Base-by-base conservation (phyloP, 2,329 filamentous ascomycete species). In the Colletotrichum salicis region DNA sequence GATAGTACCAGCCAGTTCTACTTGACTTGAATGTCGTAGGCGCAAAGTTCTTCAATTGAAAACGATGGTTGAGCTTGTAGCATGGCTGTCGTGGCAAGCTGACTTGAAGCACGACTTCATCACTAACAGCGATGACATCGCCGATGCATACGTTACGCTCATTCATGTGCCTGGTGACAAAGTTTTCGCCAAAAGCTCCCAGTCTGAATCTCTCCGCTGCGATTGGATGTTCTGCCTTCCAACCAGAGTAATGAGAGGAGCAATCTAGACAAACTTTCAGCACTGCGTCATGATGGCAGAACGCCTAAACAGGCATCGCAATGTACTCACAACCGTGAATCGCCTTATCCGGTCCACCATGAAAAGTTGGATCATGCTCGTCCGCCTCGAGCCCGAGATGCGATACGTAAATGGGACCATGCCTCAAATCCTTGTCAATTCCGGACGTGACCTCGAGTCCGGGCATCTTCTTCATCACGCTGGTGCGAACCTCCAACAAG, bases 21-120 rank as follows among this genome's bases (percentile, higher is more conserved):
- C 87, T 87, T 2, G 82, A 82, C 72, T 85, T 84, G 79, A 88
- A 90, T 0, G 89, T 88, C 24, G 84, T 82, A 0, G 86, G 86
- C 4, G 90, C 88, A 79, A 92, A 91, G 72, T 90, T 87, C 75
- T 88, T 89, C 11, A 91, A 81, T 41, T 87, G 84, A 78, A 93
- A 93, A 1, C 90, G 88, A 75, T 92, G 90, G 77, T 92, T 93
- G 10, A 93, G 84, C 77, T 92, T 93, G 81, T 88, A 92, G 80
- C 91, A 92, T 11, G 91, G 91, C 74, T 90, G 87, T 19, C 91
- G 85, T 0, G 90, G 90, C 29, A 91, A 81, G 73, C 86, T 88
- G 29, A 92, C 87, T 75, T 92, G 87, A 0, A 92, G 82, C 3
- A 89, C 70, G 0, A 89, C 83, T 2, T 84, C 81, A 57, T 83